phyloP scores from a whole-genome alignment of 208 protist genomes.

The Hexamita inflata region DNA sequence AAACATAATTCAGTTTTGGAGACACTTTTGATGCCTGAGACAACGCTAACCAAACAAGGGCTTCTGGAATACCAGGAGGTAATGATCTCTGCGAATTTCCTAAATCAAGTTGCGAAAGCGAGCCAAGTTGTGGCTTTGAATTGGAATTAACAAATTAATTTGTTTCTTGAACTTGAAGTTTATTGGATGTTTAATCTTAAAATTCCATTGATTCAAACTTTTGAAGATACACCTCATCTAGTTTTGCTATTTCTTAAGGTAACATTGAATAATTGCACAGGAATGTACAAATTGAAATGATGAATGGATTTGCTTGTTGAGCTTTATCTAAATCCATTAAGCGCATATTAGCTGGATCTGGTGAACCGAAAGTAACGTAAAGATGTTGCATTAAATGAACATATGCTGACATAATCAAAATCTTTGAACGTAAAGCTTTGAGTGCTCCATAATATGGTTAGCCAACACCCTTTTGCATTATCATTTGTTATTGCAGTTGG shows the following conservation, averaged over 20 bases:
- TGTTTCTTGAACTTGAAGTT: too few relatives aligned
- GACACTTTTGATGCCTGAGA: background rate
- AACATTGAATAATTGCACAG: too few relatives aligned
- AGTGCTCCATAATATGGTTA: background rate
- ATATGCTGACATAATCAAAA: background rate
- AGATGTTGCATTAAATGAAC: background rate
- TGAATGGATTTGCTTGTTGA: too few relatives aligned
- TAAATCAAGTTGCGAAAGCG: background rate
- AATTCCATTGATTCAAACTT: too few relatives aligned
- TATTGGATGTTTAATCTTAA: too few relatives aligned
- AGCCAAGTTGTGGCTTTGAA: slow-evolving; percentile 2
- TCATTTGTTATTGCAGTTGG: background rate
- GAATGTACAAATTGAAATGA: too few relatives aligned
- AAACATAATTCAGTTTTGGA: background rate
- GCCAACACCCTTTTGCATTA: background rate
- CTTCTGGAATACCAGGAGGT: slow-evolving; percentile 3
- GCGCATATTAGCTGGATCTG: background rate
- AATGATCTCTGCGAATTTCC: background rate
- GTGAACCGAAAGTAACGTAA: background rate
- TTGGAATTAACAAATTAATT: background rate
- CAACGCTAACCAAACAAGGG: background rate
- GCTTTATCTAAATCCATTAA: background rate
- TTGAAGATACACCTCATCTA: too few relatives aligned
- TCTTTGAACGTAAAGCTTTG: background rate
- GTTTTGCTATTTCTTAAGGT: too few relatives aligned